Conservation (phyloP, 1,284 basidiomycete genomes). For the Leucoagaricus sp. region DNA sequence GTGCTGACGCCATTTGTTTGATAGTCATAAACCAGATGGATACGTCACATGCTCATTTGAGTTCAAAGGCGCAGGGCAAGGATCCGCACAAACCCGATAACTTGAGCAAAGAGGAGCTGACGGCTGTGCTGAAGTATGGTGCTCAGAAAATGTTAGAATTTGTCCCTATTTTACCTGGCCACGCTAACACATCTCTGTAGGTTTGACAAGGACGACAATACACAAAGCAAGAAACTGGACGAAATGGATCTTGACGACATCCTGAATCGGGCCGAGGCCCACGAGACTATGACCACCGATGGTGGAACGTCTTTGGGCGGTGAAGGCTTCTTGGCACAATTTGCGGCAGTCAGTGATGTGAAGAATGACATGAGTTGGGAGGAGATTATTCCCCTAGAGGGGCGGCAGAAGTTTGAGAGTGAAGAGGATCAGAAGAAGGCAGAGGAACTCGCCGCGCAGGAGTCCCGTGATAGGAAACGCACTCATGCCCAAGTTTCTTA, state of each 20-base stretch:
- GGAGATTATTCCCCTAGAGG: conserved; percentile 96
- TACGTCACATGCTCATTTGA: conserved; percentile 95
- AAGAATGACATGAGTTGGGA: conserved; percentile 99
- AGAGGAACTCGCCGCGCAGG: conserved; percentile 66
- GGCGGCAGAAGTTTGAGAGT: conserved; percentile 83
- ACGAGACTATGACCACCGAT: conserved; percentile 90
- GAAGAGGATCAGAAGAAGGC: conserved; percentile 78
- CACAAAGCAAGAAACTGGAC: conserved; percentile 95
- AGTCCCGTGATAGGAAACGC: conserved; percentile 78
- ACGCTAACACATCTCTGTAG: conserved; percentile 34
- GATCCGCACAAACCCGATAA: conserved; percentile 82
- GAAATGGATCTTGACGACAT: conserved; percentile 99
- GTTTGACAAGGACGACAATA: conserved; percentile 95
- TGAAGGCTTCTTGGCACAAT: conserved; percentile 94
- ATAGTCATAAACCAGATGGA: conserved; percentile 99
- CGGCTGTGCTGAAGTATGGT: conserved; percentile 98
- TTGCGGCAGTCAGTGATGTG: conserved; percentile 96
- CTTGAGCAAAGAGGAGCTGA: conserved; percentile 96
- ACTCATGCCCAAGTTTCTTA: conserved; percentile 87
- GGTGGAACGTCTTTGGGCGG: conserved; percentile 90
- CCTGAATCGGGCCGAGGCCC: conserved; percentile 94
- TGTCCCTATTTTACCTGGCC: conserved; percentile 15
- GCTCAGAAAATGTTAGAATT: conserved; percentile 89
- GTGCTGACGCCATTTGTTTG: conserved; percentile 7
- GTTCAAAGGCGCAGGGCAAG: conserved; percentile 70